Base-by-base conservation (phyloP, 148 eudicot genomes). In the Vaccinium darrowii region DNA sequence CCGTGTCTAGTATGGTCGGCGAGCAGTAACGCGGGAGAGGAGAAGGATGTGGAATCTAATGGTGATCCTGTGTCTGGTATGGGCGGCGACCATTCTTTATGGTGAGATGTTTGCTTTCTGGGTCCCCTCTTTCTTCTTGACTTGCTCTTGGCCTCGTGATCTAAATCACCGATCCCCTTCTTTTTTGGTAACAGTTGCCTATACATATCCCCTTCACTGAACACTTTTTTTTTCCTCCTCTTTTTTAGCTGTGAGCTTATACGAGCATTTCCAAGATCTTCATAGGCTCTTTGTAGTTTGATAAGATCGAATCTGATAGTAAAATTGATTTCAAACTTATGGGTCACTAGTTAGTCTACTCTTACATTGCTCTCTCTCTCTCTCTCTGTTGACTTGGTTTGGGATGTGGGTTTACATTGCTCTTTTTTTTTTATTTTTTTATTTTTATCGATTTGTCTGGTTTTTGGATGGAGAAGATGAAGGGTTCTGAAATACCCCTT, bases 41-140 rank as follows among this genome's bases (percentile, higher is more conserved):
- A 27, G 47, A 19, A 92, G 78, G 89, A 85, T 91, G 90, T 89
- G 92, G 94, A 91, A 89, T 73, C 85, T 93, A 85, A 91, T 92
- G 49, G 52, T 87, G n/a, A 87, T 84, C 19, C 86, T 96, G 54
- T 88, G 92, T 88, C 6, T 92, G 19, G 63, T 94, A 7, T 96
- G 98, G 99, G 92, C 91, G 82, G 43, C 86, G 23, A 92, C 85
- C 43, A 76, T 96, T 39, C 90, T 96, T 1, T 96, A 93, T 86
- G 99, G 99, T 2, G 99, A 96, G 88, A 91, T 94, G 94, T 92
- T 96, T 78, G 89, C 94, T 3, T 96, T 84, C 78, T 91, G 95
- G 94, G 85, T 94, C 23, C 95, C 99, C 63, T 84, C 91, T 65
- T 33, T 33, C 36, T 74, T 87, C 62, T 89, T 88, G 88, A 75